Evolutionary conservation across 805 yeast genomes (phyloP), one percentile per base, ranked within the genome.

Genomic region (Torulaspora maleeae): DNA sequence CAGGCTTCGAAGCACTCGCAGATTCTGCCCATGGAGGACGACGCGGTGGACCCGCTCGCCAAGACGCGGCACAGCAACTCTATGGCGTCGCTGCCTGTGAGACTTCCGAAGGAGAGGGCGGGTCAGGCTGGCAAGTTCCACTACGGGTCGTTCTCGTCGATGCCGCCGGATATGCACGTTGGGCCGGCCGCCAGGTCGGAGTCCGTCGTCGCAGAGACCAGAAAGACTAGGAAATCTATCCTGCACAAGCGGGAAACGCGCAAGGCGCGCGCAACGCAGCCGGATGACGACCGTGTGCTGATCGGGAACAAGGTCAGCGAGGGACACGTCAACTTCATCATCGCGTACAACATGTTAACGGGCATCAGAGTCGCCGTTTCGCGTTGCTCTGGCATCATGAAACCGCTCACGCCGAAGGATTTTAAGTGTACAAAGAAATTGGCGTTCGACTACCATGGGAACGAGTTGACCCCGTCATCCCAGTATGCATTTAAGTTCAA

Each of bases 341-440:
- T 91, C 73, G 99, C 97, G 1, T 95, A 93, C 66, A 89, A 91
- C 64, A 91, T 93, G 97, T 75, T 95, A 47, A 90, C 98, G 0
- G 99, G 99, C 2, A 93, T 93, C 38, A 76, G 99, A 46, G 95
- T 89, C 7, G 90, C 97, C 0, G 98, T 93, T 0, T 87, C 96
- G 3, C 73, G 96, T 47, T 84, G 95, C 57, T 86, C 96, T 0
- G 95, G 95, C 29, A 74, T 83, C 9, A 85, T 87, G 77, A 78
- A 83, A 43, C 82, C 83, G 15, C 68, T 93, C 34, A 75, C 74
- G 1, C 83, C 52, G 8, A 74, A 70, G 12, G 96, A 91, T 62
- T 93, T 90, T 63, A 70, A 67, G 27, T 69, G 78, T 9, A 79
- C 80, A 19, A 84, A 87, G 54, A 91, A 93, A 64, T 71, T 91